phyloP scores from a whole-genome alignment of 2,329 filamentous ascomycete genomes.

The Stenocarpella maydis region DNA sequence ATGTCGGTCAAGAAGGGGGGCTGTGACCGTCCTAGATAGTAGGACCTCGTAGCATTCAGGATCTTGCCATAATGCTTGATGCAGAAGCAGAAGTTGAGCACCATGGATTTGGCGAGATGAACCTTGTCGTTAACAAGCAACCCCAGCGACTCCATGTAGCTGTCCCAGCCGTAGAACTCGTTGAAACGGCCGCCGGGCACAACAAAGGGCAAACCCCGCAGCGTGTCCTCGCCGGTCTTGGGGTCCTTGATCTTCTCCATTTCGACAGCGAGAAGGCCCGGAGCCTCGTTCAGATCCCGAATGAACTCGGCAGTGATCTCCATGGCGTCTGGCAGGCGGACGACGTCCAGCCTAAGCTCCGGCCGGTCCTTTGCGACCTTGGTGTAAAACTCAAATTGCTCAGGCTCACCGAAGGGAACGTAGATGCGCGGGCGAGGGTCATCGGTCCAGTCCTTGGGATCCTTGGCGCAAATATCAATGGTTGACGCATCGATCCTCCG shows the following conservation, averaged over 20 bases:
- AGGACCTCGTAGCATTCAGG: slow-evolving; percentile 93
- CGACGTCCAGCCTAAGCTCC: slow-evolving; percentile 87
- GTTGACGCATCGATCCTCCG: slow-evolving; percentile 88
- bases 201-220: slow-evolving; percentile 90
- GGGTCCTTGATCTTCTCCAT: slow-evolving; percentile 81
- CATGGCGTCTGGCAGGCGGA: slow-evolving; percentile 69
- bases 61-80: slow-evolving; percentile 99
- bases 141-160: slow-evolving; percentile 96
- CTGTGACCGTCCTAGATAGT: slow-evolving; percentile 94
- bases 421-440: slow-evolving; percentile 93
- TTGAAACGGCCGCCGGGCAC: slow-evolving; percentile 98
- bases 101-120: slow-evolving; percentile 92
- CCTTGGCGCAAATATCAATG: slow-evolving; percentile 84
- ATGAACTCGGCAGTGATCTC: slow-evolving; percentile 84
- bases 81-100: slow-evolving; percentile 96
- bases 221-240: slow-evolving; percentile 72
- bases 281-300: slow-evolving; percentile 83
- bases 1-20: slow-evolving; percentile 98
- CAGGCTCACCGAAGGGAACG: slow-evolving; percentile 81
- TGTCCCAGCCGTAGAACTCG: slow-evolving; percentile 98
- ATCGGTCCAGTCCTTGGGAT: slow-evolving; percentile 95
- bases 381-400: slow-evolving; percentile 90
- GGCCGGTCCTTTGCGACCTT: slow-evolving; percentile 80
- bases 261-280: slow-evolving; percentile 87
- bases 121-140: slow-evolving; percentile 85